Percentiles rank a stretch among this genome's conserved stretches.
Evolutionary conservation across 768 basidiomycete genomes (phyloP).

Genomic region (Pulveroboletus ravenelii): DNA sequence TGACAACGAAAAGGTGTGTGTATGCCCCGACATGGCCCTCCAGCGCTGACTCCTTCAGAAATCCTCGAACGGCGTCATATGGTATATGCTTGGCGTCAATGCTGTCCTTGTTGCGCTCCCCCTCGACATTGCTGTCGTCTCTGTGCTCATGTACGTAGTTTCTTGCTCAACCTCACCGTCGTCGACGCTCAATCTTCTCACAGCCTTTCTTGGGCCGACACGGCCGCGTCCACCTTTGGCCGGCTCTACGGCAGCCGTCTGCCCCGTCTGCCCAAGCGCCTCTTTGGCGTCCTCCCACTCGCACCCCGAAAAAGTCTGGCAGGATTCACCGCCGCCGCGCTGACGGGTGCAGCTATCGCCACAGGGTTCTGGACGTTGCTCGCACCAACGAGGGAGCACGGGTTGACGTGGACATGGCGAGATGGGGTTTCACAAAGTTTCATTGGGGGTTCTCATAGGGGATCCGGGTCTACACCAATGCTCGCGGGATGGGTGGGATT

Average conservation of each 20-base stretch:
- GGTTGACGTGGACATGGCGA: slow-evolving; percentile 56
- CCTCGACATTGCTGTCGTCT: slow-evolving; percentile 82
- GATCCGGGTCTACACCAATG: neutral
- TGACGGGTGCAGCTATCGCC: slow-evolving; percentile 67
- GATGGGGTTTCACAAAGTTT: slow-evolving; percentile 39
- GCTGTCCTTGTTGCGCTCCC: slow-evolving; percentile 73
- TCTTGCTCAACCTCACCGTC: neutral
- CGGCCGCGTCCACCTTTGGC: slow-evolving; percentile 87
- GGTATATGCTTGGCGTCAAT: slow-evolving; percentile 84
- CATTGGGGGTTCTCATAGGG: slow-evolving; percentile 1
- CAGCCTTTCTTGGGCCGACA: slow-evolving; percentile 95
- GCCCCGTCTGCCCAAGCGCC: slow-evolving; percentile 49
- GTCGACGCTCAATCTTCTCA: neutral
- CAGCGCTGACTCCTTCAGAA: slow-evolving; percentile 28
- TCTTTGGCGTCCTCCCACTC: slow-evolving; percentile 52
- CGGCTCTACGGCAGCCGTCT: slow-evolving; percentile 77
- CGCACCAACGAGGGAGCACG: slow-evolving; percentile 42
- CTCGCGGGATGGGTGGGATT: slow-evolving; percentile 42
- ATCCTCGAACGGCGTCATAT: slow-evolving; percentile 79
- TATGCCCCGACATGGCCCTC: neutral
- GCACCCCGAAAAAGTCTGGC: slow-evolving; percentile 82
- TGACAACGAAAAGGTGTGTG: slow-evolving; percentile 69
- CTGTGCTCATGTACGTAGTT: slow-evolving; percentile 75
- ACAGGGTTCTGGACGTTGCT: slow-evolving; percentile 67
- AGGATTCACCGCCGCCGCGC: slow-evolving; percentile 72